Base-by-base conservation (phyloP, 2,329 filamentous ascomycete species). In the Fusarium secorum region DNA sequence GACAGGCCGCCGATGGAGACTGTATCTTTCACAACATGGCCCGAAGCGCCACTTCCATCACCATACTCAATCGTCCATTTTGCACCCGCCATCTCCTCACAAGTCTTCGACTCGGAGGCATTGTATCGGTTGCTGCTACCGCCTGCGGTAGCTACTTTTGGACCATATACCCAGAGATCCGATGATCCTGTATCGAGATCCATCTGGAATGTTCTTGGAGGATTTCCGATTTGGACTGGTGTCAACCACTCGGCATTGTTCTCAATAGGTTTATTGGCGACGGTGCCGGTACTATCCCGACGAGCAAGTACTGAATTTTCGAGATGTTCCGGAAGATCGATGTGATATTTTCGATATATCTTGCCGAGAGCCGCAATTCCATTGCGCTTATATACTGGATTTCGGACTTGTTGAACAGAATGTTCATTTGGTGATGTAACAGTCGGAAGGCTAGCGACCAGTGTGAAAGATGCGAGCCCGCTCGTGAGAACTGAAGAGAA, bases 141-240 rank as follows among this genome's bases (percentile, higher is more conserved):
- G 32, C 70, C 76, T 2, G 82, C 74, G 54, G 82, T 72, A 42
- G 79, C 77, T 39, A 81, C 84, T 62, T 83, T 81, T 26, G 83
- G 80, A 49, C 82, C 84, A 72, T 85, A 85, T 3, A 86, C 84
- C 84, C 84, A 85, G 22, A 85, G 76, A 55, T 85, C 83, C 7
- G 83, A 82, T 2, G 83, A 84, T 0, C 83, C 84, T 0, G 84
- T 85, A 52, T 85, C 83, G 44, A 85, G 81, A 66, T 84, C 81
- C 51, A 85, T 75, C 33, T 81, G 79, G 35, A 85, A 76, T 2
- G 79, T 82, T 69, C 82, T 81, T 14, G 82, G 75, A 6, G 83
- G 83, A 9, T 81, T 82, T 14, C 83, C 83, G 26, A 84, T 82
- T 38, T 79, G 75, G 11, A 84, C 81, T 7, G 81, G 80, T 3